These are phyloP conservation scores for Leishmania lainsoni DNA, from an alignment of 208 protist genomes.

Conservation along the genomic window DNA sequence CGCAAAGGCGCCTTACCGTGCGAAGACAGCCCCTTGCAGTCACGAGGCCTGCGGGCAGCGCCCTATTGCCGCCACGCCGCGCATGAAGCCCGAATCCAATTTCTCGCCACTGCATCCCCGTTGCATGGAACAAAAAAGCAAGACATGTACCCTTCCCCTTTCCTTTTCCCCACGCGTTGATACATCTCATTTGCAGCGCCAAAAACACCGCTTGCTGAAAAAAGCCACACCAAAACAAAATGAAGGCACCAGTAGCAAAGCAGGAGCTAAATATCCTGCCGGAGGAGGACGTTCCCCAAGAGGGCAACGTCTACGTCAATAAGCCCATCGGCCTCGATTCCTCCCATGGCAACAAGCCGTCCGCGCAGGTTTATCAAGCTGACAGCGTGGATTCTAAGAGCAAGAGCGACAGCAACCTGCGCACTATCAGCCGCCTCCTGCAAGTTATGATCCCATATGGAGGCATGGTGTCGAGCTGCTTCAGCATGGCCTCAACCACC, in stretches of 20 bases:
- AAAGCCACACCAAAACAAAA: not conserved
- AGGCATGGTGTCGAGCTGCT: conserved; percentile 38
- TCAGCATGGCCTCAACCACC: conserved; percentile 47
- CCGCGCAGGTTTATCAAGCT: not conserved
- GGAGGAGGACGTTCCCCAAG: not conserved
- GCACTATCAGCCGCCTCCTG: conserved; percentile 13
- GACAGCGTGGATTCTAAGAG: too few species aligned
- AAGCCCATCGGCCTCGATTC: not conserved
- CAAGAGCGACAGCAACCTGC: not conserved
- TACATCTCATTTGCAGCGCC: not conserved
- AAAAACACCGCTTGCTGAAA: not conserved
- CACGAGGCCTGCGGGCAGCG: not conserved
- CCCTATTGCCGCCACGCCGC: not conserved
- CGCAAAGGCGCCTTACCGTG: not conserved
- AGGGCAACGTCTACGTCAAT: not conserved
- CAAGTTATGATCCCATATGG: conserved; percentile 43
- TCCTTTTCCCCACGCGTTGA: not conserved
- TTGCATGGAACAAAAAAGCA: not conserved
- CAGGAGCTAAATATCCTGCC: not conserved
- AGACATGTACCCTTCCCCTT: not conserved
- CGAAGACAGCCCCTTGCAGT: too few species aligned
- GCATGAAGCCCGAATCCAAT: not conserved
- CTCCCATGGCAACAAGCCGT: not conserved
- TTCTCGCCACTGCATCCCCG: too few species aligned
- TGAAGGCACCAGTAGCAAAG: not conserved